These are phyloP conservation scores for Coffea canephora DNA, from an alignment of 257 asterid genomes.

Conservation along the genomic window DNA sequence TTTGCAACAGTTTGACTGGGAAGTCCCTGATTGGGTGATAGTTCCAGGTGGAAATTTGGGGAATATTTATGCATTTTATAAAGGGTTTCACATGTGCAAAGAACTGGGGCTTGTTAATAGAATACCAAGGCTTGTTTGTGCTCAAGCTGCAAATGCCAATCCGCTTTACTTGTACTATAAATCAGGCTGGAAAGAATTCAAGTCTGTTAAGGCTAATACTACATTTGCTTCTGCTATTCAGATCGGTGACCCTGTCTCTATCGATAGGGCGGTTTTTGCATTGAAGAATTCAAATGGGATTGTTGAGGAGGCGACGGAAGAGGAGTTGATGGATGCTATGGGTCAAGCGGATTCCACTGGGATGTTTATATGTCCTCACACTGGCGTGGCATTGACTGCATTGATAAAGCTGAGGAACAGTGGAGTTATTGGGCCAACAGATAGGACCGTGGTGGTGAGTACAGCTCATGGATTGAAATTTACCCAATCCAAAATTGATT, in stretches of 20 bases:
- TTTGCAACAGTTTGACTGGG: slow-evolving; percentile 57
- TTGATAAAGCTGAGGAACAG: slow-evolving; percentile 41
- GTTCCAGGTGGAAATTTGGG: slow-evolving; percentile 59
- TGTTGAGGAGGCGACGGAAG: slow-evolving; percentile 62
- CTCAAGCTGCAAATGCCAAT: slow-evolving; percentile 54
- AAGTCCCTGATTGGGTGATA: slow-evolving; percentile 67
- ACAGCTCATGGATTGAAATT: slow-evolving; percentile 65
- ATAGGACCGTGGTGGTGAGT: slow-evolving; percentile 56
- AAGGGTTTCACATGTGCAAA: slow-evolving; percentile 57
- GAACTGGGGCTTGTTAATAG: slow-evolving; percentile 47
- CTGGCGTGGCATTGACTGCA: slow-evolving; percentile 53
- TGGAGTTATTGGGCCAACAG: slow-evolving; percentile 45
- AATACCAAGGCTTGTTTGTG: slow-evolving; percentile 56
- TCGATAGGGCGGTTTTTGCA: slow-evolving; percentile 50
- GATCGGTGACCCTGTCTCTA: slow-evolving; percentile 61
- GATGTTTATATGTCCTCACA: slow-evolving; percentile 59
- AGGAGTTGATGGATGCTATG: slow-evolving; percentile 59
- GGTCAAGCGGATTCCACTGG: slow-evolving; percentile 63
- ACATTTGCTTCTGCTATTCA: slow-evolving; percentile 61
- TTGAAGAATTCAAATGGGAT: slow-evolving; percentile 42
- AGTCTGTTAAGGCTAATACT: slow-evolving; percentile 31
- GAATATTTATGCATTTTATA: slow-evolving; percentile 55
- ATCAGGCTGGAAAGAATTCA: slow-evolving; percentile 44
- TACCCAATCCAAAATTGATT: slow-evolving; percentile 54
- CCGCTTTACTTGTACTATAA: slow-evolving; percentile 40